Conservation (phyloP, 306 rosid species). For the Begonia fuchsioides region DNA sequence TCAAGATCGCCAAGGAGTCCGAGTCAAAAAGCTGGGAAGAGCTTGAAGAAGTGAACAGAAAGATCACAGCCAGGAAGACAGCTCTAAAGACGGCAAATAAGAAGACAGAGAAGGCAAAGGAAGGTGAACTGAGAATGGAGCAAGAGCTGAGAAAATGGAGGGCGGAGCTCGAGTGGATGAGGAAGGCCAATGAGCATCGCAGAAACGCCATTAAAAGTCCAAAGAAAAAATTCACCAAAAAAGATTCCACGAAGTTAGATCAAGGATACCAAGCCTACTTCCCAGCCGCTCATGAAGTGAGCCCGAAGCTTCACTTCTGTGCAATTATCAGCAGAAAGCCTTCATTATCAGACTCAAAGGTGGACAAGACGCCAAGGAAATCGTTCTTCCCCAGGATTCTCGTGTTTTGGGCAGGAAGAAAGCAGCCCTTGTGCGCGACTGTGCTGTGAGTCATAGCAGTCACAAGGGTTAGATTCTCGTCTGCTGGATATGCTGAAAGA, state of each 20-base stretch:
- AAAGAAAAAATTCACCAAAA: conserved; percentile 35
- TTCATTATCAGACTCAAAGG: conserved; percentile 42
- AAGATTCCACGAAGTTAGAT: conserved; percentile 26
- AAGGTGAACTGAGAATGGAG: conserved; percentile 80
- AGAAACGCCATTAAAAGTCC: conserved; percentile 25
- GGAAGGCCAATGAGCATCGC: conserved; percentile 44
- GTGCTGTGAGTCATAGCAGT: too few relatives aligned
- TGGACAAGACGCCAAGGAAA: conserved; percentile 61
- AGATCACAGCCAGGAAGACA: conserved; percentile 56
- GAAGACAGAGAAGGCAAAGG: conserved; percentile 79
- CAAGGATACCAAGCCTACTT: conserved; percentile 10
- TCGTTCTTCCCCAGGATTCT: conserved; percentile 71
- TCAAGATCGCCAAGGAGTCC: conserved; percentile 62
- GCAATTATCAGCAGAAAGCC: conserved; percentile 19
- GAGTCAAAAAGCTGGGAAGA: conserved; percentile 59
- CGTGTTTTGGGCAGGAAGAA: conserved; percentile 75
- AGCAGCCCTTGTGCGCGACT: conserved; percentile 11
- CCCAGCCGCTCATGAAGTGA: conserved; percentile 22
- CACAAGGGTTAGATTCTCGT: background rate
- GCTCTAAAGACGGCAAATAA: conserved; percentile 54
- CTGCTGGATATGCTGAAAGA: conserved; percentile 16
- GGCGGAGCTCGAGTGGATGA: conserved; percentile 53
- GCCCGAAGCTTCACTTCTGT: conserved; percentile 27
- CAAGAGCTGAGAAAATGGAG: conserved; percentile 82
- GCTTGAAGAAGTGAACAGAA: conserved; percentile 64